Base-by-base conservation (phyloP, 495 filamentous ascomycete genomes). In the Neurospora sp. region DNA sequence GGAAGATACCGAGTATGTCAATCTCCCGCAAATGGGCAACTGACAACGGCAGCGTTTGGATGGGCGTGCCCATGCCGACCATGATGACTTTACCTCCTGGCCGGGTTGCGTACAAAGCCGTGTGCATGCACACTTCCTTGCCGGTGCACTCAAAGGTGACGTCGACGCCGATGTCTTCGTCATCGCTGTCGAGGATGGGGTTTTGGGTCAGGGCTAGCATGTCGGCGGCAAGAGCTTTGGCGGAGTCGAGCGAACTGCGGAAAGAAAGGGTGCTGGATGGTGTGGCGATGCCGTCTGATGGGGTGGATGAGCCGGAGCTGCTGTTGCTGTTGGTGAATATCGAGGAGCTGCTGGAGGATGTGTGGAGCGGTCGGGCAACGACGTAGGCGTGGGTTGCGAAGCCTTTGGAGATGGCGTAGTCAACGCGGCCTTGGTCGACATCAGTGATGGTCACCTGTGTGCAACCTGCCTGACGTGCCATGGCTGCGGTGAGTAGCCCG, bases 31-130 rank as follows among this genome's bases (percentile, higher is more conserved):
- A 82, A 44, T 94, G 93, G 16, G 94, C 94, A 0, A 92, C 92
- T 2, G 91, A 93, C 71, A 97, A 86, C 0, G 94, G 94, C 7
- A 97, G 84, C 0, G 92, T 96, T 83, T 96, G 92, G 53, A 96
- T 88, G 0, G 94, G 94, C 5, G 89, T 93, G n/a, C 94, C 94
- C 93, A 97, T 97, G 5, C 94, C 94, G 27, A 98, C 91, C 82
- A 97, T 90, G 75, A 97, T 89, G 44, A 97, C 85, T 74, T 91
- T 90, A 11, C 94, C 93, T 12, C 94, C 94, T 0, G 94, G 85
- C 9, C 88, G 85, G 14, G 93, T 90, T 9, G 92, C 92, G 75
- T 95, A 97, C 59, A 98, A 93, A 3, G 91, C 89, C 1, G 94
- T 91, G 80, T 97, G 93, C 75, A 96, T 89, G 79, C 93, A 96